Evolutionary conservation across 371 early-diverging fungal genomes (phyloP).

Genomic region (Rhizopus delemar): DNA sequence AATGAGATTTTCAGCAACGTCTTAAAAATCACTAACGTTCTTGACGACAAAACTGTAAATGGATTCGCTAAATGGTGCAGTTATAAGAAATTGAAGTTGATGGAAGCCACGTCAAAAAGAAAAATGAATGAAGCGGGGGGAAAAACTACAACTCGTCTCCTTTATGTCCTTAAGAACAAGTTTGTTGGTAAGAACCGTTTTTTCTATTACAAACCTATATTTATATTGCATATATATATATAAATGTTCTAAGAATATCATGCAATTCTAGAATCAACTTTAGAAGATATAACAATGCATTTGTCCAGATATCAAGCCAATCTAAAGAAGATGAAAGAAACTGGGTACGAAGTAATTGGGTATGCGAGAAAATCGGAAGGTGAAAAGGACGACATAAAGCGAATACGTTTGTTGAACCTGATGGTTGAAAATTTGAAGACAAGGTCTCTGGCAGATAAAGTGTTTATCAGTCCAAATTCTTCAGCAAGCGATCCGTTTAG

Average conservation of each 20-base stretch:
- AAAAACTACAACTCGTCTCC: constrained; percentile 14
- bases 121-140: constrained; percentile 20
- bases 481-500: constrained; percentile 21
- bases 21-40: constrained; percentile 16
- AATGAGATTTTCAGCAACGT: constrained; percentile 14
- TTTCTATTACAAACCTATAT: constrained; percentile 5
- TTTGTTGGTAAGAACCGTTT: constrained; percentile 18
- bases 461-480: constrained; percentile 22
- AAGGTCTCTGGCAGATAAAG: constrained; percentile 20
- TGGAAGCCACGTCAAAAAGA: constrained; percentile 19
- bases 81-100: constrained; percentile 16
- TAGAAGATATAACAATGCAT: constrained; percentile 19
- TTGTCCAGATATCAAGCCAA: constrained; percentile 15
- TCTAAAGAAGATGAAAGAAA: constrained; percentile 20
- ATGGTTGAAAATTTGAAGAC: constrained; percentile 22
- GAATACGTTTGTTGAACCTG: constrained; percentile 15
- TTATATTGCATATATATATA: constrained; percentile 4
- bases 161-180: constrained; percentile 12
- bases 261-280: constrained; percentile 15
- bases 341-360: constrained; percentile 14
- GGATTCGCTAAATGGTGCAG: constrained; percentile 15
- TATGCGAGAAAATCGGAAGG: constrained; percentile 20
- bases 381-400: constrained; percentile 15
- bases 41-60: constrained; percentile 13
- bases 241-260: constrained; percentile 22